A percentile compares a stretch with the other conserved stretches of the same genome.
Evolutionary conservation across 345 rosid genomes (phyloP).

Genomic region (Noccaea bulbosa): DNA sequence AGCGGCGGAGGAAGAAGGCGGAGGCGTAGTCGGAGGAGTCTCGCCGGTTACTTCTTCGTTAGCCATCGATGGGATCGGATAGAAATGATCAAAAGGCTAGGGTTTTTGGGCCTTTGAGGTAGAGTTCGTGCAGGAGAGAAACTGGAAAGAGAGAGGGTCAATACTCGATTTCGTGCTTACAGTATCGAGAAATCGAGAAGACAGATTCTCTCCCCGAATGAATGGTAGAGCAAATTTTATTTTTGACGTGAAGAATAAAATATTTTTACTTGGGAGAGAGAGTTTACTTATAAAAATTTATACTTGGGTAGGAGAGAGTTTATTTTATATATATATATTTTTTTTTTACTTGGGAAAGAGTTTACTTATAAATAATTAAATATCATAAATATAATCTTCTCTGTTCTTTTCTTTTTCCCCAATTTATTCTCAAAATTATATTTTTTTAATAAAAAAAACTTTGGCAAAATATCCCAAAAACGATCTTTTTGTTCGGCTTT

Average conservation of each 20-base stretch:
- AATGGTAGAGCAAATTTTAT: background rate
- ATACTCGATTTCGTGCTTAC: conserved; percentile 31
- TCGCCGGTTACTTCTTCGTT: conserved; percentile 20
- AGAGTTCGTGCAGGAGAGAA: conserved; percentile 25
- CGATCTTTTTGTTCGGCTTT: no score
- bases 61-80: conserved; percentile 42
- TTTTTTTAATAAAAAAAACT: no score
- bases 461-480: no score
- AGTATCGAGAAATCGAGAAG: conserved; percentile 12
- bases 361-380: no score
- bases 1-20: conserved; percentile 41
- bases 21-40: conserved; percentile 32
- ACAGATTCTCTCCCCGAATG: conserved; percentile 19
- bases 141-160: conserved; percentile 29
- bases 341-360: no score
- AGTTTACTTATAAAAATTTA: no score
- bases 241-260: background rate
- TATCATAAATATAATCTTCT: no score
- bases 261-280: no score
- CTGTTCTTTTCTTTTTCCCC: no score
- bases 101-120: conserved; percentile 24
- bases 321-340: no score
- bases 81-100: background rate
- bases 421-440: no score
- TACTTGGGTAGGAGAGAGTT: no score